Evolutionary conservation across 257 asterid species (phyloP).

Genomic region (Oldenlandia corymbosa): DNA sequence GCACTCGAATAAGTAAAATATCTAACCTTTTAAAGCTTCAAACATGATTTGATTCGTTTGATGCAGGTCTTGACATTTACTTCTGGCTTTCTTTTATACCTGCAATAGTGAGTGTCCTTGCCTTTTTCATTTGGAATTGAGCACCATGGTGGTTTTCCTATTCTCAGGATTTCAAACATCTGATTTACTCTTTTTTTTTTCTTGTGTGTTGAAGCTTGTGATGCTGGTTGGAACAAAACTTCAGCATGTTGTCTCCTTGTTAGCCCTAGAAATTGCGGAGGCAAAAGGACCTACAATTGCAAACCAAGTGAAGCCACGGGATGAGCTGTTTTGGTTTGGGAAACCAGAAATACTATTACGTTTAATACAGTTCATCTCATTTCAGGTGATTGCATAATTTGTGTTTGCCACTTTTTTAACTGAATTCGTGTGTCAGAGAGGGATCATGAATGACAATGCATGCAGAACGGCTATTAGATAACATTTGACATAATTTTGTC

Average conservation of each 20-base stretch:
- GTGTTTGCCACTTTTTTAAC: neutral
- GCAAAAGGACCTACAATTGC: slow-evolving; percentile 42
- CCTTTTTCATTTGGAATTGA: neutral
- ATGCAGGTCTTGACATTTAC: slow-evolving; percentile 78
- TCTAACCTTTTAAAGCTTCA: neutral
- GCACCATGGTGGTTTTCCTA: neutral
- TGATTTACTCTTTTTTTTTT: slow-evolving; percentile 8
- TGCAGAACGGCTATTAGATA: no score
- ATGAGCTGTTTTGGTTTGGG: slow-evolving; percentile 83
- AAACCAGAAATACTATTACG: slow-evolving; percentile 72
- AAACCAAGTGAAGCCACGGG: slow-evolving; percentile 74
- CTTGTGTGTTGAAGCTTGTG: slow-evolving; percentile 58
- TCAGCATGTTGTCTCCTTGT: slow-evolving; percentile 76
- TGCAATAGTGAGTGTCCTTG: slow-evolving; percentile 53
- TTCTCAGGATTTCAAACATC: slow-evolving; percentile 18
- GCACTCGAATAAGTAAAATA: neutral
- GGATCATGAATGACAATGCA: no score
- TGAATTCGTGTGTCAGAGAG: neutral
- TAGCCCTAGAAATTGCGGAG: slow-evolving; percentile 82
- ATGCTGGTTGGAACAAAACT: slow-evolving; percentile 89
- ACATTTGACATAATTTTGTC: neutral
- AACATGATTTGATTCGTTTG: slow-evolving; percentile 11
- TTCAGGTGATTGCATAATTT: slow-evolving; percentile 65
- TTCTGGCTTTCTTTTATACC: slow-evolving; percentile 91
- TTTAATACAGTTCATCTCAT: slow-evolving; percentile 76